Conservation (phyloP, 2,329 filamentous ascomycete genomes). For the Tothia fuscella region DNA sequence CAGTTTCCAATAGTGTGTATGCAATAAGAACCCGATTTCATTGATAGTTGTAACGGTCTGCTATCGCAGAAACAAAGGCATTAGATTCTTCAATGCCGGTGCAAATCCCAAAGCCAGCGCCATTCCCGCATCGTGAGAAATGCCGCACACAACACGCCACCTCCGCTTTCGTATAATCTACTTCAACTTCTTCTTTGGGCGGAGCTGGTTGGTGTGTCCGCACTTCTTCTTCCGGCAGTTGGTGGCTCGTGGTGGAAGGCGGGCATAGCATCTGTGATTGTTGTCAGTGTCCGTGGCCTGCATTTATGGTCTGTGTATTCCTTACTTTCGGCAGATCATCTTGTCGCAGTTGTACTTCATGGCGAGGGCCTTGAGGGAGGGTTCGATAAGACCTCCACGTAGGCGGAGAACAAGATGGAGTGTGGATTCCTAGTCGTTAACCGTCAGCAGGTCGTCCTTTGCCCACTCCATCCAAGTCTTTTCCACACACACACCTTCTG, state of each 20-base stretch:
- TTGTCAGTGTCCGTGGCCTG: not conserved
- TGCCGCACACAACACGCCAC: too few species aligned
- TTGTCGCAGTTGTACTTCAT: constrained; percentile 99
- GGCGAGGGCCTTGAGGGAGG: constrained; percentile 93
- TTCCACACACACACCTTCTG: constrained; percentile 67
- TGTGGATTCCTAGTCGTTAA: constrained; percentile 68
- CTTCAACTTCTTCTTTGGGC: constrained; percentile 99
- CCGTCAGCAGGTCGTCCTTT: not conserved
- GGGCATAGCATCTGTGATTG: constrained; percentile 36
- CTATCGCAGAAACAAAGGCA: too few species aligned
- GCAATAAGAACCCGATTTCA: too few species aligned
- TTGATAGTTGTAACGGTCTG: too few species aligned
- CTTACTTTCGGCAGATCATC: constrained; percentile 98
- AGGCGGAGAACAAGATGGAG: constrained; percentile 98
- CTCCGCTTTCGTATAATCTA: constrained; percentile 38
- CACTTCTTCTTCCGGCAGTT: constrained; percentile 99
- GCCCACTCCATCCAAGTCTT: not conserved
- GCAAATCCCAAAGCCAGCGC: too few species aligned
- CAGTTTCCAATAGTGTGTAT: too few species aligned
- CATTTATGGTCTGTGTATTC: not conserved
- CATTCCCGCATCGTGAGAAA: too few species aligned
- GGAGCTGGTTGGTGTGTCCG: constrained; percentile 99
- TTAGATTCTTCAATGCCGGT: too few species aligned
- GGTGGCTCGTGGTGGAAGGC: constrained; percentile 94
- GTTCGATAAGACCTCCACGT: constrained; percentile 98